Percentiles rank a stretch among this genome's conserved stretches.
Evolutionary conservation across 1,284 basidiomycete genomes (phyloP).

Genomic region (Trametes sp.): DNA sequence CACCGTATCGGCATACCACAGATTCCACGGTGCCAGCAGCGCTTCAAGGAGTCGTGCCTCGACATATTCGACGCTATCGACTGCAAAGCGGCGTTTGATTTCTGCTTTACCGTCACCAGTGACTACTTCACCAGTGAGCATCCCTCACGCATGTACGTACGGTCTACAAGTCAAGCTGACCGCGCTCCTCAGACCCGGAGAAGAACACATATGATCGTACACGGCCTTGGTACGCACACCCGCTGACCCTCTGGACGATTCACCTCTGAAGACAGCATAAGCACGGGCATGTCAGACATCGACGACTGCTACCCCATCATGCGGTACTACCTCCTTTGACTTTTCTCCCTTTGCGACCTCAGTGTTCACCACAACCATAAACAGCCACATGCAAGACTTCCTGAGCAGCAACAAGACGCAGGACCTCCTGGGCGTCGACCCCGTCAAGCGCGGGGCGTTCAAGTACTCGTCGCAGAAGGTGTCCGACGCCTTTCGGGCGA

Average conservation of each 20-base stretch:
- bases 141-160: background rate
- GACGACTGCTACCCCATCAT: conserved; percentile 41
- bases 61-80: conserved; percentile 48
- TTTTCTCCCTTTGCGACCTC: background rate
- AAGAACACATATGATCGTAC: conserved; percentile 39
- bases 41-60: conserved; percentile 39
- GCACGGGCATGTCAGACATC: conserved; percentile 27
- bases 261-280: background rate
- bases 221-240: conserved; percentile 32
- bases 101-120: conserved; percentile 42
- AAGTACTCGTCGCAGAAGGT: conserved; percentile 55
- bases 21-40: conserved; percentile 42
- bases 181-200: conserved; percentile 9
- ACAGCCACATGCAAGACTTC: conserved; percentile 58
- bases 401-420: conserved; percentile 64
- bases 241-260: background rate
- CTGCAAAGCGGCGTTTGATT: conserved; percentile 48
- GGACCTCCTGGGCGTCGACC: conserved; percentile 65
- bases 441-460: conserved; percentile 52
- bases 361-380: background rate
- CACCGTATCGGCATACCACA: too few relatives aligned
- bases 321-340: conserved; percentile 19
- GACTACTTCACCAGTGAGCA: conserved; percentile 25
- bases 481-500: conserved; percentile 46
- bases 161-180: too few relatives aligned